Conservation (phyloP, 768 basidiomycete genomes). For the Clitopilus passeckerianus region DNA sequence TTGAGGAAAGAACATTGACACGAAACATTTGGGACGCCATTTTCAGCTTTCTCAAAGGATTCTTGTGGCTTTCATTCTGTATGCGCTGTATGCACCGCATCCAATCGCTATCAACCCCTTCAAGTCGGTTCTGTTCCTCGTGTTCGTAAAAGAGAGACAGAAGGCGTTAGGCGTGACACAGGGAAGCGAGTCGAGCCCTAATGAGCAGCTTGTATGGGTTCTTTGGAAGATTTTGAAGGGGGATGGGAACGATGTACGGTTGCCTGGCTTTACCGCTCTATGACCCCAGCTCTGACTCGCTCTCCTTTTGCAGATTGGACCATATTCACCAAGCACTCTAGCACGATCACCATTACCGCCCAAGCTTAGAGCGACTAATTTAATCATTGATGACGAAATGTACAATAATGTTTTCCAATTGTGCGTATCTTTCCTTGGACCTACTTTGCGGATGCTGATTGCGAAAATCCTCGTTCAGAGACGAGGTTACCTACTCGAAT, state of each 20-base stretch:
- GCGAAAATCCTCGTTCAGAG: conserved; percentile 20
- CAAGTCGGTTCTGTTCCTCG: conserved; percentile 64
- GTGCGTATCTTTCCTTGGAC: conserved; percentile 24
- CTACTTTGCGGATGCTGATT: not conserved
- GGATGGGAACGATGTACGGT: conserved; percentile 73
- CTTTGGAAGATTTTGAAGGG: conserved; percentile 84
- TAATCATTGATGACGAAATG: conserved; percentile 61
- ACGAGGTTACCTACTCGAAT: conserved; percentile 41
- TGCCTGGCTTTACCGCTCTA: not conserved
- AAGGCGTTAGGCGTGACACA: conserved; percentile 49
- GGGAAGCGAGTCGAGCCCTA: conserved; percentile 45
- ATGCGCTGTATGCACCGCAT: conserved; percentile 75
- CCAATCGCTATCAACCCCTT: conserved; percentile 80
- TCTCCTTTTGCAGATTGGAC: conserved; percentile 55
- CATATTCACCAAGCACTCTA: conserved; percentile 72
- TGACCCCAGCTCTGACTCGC: not conserved
- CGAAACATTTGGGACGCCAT: conserved; percentile 1
- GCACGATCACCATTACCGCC: conserved; percentile 73
- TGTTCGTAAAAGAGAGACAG: conserved; percentile 66
- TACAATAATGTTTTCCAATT: conserved; percentile 46
- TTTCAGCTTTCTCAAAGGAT: conserved; percentile 66
- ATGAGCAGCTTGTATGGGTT: conserved; percentile 82
- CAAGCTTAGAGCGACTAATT: conserved; percentile 67
- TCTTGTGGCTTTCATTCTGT: conserved; percentile 74
- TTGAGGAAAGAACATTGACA: conserved; percentile 5